Evolutionary conservation across 768 basidiomycete species (phyloP).

Genomic region (Xerocomellus chrysenteron): DNA sequence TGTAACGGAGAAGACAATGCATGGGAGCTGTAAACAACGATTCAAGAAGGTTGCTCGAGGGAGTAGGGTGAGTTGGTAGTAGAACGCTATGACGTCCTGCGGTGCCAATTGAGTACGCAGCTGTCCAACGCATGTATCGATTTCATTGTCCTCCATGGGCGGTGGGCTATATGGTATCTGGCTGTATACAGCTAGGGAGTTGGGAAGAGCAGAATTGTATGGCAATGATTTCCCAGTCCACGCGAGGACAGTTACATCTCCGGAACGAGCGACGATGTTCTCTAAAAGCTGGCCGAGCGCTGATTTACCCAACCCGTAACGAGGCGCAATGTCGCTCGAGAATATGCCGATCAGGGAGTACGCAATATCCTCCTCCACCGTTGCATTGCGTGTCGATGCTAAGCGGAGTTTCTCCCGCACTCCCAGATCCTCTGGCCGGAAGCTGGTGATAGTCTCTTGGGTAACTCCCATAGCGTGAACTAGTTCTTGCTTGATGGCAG

Average conservation of each 20-base stretch:
- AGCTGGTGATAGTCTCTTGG: neutral
- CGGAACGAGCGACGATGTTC: neutral
- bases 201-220: neutral
- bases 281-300: slow-evolving; percentile 6
- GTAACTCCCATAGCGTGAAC: slow-evolving; percentile 4
- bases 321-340: slow-evolving; percentile 1
- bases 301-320: neutral
- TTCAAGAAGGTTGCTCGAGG: too few species aligned
- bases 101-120: too few species aligned
- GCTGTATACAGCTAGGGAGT: neutral
- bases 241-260: neutral
- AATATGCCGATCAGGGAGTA: slow-evolving; percentile 10
- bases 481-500: slow-evolving; percentile 8
- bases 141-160: neutral
- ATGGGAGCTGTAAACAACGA: too few species aligned
- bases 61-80: too few species aligned
- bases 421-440: neutral
- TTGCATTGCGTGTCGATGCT: slow-evolving; percentile 3
- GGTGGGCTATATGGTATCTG: neutral
- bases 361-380: slow-evolving; percentile 1
- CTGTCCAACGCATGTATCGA: neutral
- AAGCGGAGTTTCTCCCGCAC: slow-evolving; percentile 6
- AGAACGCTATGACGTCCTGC: too few species aligned
- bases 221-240: neutral
- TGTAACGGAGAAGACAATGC: too few species aligned